phyloP scores from a whole-genome alignment of 306 rosid species.

The Albizia julibrissin region DNA sequence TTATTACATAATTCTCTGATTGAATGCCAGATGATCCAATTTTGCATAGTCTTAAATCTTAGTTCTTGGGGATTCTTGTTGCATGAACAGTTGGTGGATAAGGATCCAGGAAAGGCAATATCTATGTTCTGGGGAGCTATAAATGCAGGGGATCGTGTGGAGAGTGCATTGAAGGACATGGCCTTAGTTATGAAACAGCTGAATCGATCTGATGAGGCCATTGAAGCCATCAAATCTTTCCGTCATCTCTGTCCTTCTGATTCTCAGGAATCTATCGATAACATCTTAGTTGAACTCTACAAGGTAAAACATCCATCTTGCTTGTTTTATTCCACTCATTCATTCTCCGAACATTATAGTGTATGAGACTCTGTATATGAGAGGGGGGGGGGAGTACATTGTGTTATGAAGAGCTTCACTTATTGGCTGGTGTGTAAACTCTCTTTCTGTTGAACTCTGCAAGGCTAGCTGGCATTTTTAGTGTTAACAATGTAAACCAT shows the following conservation, averaged over 20 bases:
- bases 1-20: neutral
- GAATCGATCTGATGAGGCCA: slow-evolving; percentile 84
- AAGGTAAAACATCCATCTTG: slow-evolving; percentile 51
- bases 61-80: neutral
- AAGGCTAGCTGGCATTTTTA: neutral
- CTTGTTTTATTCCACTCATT: slow-evolving; percentile 1
- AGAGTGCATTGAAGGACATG: slow-evolving; percentile 96
- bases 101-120: slow-evolving; percentile 81
- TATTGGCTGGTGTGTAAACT: neutral
- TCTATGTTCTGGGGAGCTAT: slow-evolving; percentile 90
- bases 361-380: neutral
- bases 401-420: neutral
- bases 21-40: neutral
- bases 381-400: neutral
- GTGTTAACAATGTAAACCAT: neutral
- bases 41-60: neutral
- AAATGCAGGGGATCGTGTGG: slow-evolving; percentile 91
- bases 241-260: slow-evolving; percentile 83
- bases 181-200: slow-evolving; percentile 90
- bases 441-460: neutral
- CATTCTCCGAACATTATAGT: neutral
- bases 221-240: slow-evolving; percentile 88
- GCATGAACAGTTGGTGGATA: slow-evolving; percentile 70
- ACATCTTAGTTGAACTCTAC: slow-evolving; percentile 79
- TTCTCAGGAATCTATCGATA: slow-evolving; percentile 90